Conservation (phyloP, 2,329 filamentous ascomycete species). For the Fusarium oligoseptatum region DNA sequence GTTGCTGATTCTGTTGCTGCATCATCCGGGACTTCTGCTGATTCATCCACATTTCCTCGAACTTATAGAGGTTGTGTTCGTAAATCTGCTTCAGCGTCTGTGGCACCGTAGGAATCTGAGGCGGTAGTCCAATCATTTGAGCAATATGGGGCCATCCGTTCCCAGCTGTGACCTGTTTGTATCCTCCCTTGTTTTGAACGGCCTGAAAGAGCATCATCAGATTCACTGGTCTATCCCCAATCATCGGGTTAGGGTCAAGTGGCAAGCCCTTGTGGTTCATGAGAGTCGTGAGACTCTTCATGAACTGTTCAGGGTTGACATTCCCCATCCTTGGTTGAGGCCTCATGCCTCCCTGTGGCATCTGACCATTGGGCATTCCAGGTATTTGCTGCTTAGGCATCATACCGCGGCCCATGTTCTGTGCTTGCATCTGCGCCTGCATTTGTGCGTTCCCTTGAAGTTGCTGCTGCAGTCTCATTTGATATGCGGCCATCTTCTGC, state of each 20-base stretch:
- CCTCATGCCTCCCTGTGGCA: constrained; percentile 63
- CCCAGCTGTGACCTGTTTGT: constrained; percentile 75
- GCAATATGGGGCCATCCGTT: constrained; percentile 83
- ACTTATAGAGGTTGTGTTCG: constrained; percentile 80
- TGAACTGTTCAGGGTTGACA: constrained; percentile 75
- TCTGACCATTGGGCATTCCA: constrained; percentile 68
- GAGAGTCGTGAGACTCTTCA: constrained; percentile 82
- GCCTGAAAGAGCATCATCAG: constrained; percentile 82
- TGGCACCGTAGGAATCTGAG: constrained; percentile 75
- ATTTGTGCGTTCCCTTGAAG: constrained; percentile 69
- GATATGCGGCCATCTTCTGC: constrained; percentile 81
- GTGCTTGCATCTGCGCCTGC: constrained; percentile 65
- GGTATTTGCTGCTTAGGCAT: constrained; percentile 66
- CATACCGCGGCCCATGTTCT: constrained; percentile 61
- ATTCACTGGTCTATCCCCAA: constrained; percentile 80
- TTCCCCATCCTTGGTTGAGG: constrained; percentile 61
- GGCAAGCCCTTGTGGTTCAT: constrained; percentile 81
- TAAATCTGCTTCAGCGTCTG: constrained; percentile 80
- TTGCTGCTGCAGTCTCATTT: constrained; percentile 86
- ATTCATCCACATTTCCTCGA: constrained; percentile 77
- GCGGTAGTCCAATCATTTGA: constrained; percentile 71
- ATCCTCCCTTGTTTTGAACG: constrained; percentile 82
- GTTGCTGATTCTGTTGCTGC: constrained; percentile 48
- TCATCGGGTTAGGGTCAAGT: constrained; percentile 79
- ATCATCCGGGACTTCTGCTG: constrained; percentile 67